phyloP scores from a whole-genome alignment of 345 rosid species.

The Arabis hirsuta region DNA sequence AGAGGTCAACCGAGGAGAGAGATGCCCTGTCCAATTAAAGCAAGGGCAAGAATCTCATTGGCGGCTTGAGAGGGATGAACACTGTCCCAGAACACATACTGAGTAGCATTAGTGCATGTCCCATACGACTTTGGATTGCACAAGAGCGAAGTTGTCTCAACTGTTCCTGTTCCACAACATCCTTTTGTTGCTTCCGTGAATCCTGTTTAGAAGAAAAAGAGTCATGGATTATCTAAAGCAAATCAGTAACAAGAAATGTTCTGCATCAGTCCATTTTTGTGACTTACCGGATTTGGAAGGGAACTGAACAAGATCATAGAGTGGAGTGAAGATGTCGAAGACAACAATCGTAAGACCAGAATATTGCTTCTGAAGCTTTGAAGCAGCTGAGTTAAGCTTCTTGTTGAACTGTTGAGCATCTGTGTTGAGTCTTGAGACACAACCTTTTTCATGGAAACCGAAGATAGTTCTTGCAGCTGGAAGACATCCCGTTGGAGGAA shows the following conservation, averaged over 20 bases:
- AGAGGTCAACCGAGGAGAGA: constrained; percentile 50
- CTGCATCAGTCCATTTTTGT: not conserved
- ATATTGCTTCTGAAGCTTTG: constrained; percentile 67
- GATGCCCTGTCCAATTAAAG: constrained; percentile 67
- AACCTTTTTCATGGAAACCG: constrained; percentile 62
- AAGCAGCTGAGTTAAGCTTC: constrained; percentile 63
- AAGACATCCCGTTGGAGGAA: constrained; percentile 89
- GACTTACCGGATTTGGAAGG: constrained; percentile 65
- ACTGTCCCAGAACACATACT: constrained; percentile 92
- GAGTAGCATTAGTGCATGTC: constrained; percentile 81
- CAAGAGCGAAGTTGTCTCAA: constrained; percentile 72
- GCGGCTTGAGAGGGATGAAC: constrained; percentile 96
- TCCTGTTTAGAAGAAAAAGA: constrained; percentile 47
- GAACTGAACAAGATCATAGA: constrained; percentile 60
- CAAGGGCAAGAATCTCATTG: constrained; percentile 75
- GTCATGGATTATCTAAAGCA: constrained; percentile 14
- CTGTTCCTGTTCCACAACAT: constrained; percentile 87
- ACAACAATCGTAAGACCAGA: constrained; percentile 76
- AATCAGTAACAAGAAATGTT: not conserved
- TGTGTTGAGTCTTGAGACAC: constrained; percentile 66
- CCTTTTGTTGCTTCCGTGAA: constrained; percentile 83
- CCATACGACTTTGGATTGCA: constrained; percentile 79
- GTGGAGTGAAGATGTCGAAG: constrained; percentile 80
- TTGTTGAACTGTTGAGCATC: constrained; percentile 80
- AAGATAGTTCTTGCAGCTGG: constrained; percentile 82